These are phyloP conservation scores for Thelephora terrestris DNA, from an alignment of 1,284 basidiomycete species.

Conservation along the genomic window DNA sequence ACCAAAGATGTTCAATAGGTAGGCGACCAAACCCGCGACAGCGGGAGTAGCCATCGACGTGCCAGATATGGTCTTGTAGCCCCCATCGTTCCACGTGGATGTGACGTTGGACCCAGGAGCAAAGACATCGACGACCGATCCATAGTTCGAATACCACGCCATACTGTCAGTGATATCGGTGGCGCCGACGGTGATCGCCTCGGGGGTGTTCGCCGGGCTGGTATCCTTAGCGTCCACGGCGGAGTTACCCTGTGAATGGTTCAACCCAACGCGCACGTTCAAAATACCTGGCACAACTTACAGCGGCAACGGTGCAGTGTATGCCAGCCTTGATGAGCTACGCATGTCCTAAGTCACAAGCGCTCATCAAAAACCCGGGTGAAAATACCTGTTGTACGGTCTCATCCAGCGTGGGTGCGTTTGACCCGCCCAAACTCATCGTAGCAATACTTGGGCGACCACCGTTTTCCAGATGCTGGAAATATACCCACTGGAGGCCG, in stretches of 20 bases:
- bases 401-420: conserved; percentile 51
- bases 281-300: too few relatives aligned
- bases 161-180: conserved; percentile 41
- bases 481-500: conserved; percentile 30
- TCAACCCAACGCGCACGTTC: conserved; percentile 9
- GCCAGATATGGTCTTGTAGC: conserved; percentile 22
- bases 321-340: conserved; percentile 19
- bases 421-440: conserved; percentile 64
- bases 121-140: conserved; percentile 25
- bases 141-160: conserved; percentile 26
- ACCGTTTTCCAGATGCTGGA: conserved; percentile 32
- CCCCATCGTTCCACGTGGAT: conserved; percentile 23
- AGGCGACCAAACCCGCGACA: conserved; percentile 27
- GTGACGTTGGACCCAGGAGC: conserved; percentile 27
- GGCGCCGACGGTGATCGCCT: conserved; percentile 58
- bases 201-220: conserved; percentile 27
- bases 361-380: background rate
- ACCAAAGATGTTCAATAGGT: conserved; percentile 21
- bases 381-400: conserved; percentile 34
- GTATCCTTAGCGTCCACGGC: conserved; percentile 17
- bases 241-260: conserved; percentile 18
- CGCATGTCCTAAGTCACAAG: background rate
- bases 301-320: conserved; percentile 18
- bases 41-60: conserved; percentile 26
- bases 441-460: conserved; percentile 57